Evolutionary conservation across 495 filamentous ascomycete genomes (phyloP).

Genomic region (Trichoderma gamsii): DNA sequence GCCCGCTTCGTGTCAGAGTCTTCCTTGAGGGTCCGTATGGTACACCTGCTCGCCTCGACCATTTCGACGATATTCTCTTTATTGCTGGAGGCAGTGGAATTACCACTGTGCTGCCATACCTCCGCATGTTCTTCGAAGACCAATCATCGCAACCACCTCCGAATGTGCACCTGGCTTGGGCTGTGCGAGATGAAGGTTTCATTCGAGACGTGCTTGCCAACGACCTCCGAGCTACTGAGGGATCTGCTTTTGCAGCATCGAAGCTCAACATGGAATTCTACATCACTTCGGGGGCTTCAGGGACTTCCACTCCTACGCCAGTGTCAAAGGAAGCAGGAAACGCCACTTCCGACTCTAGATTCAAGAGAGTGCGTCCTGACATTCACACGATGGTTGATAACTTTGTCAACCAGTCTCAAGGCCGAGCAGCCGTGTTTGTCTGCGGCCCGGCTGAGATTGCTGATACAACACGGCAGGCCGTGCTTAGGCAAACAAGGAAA

Average conservation of each 20-base stretch:
- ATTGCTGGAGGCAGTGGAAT: constrained; percentile 7
- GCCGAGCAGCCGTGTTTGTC: background rate
- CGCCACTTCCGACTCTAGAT: background rate
- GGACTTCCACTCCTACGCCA: background rate
- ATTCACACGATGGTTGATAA: background rate
- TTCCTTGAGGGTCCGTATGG: constrained; percentile 2
- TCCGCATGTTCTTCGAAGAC: constrained; percentile 12
- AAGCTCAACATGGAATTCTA: constrained; percentile 9
- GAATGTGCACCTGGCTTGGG: background rate
- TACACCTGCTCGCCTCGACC: constrained; percentile 6
- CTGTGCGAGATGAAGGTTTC: constrained; percentile 1
- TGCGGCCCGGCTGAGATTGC: constrained; percentile 5
- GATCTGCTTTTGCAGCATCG: background rate
- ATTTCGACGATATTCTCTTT: constrained; percentile 5
- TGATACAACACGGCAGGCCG: background rate
- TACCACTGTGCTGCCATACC: background rate
- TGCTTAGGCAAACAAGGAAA: constrained; percentile 1
- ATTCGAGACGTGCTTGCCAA: constrained; percentile 4
- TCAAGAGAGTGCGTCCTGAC: background rate
- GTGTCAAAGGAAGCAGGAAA: background rate
- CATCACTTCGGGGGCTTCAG: background rate
- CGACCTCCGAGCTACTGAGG: background rate
- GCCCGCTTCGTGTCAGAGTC: background rate
- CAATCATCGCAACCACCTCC: background rate
- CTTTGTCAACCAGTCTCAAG: background rate